Evolutionary conservation across 352 stramenopile species (phyloP), one percentile per base, ranked within the genome.

Genomic region (Elongisporangium undulatum): DNA sequence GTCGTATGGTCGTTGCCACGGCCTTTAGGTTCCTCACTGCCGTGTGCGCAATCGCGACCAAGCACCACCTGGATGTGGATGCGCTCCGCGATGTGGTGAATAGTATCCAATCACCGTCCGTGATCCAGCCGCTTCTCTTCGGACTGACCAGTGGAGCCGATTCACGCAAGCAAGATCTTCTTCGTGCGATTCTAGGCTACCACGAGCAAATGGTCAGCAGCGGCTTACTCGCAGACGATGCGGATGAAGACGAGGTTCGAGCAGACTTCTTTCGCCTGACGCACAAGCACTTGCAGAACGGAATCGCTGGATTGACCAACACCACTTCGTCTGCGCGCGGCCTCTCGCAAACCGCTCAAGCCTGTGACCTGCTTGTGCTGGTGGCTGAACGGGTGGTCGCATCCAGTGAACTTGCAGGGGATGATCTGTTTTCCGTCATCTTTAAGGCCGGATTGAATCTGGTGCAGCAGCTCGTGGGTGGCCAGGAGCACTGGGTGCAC

Each of bases 201-300:
- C 65, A 76, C 19, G 29, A 49, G 7, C 59, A 73, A 56, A 48
- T 78, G 24, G 38, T 81, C 19, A 13, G 19, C 8, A 67, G 67
- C 20, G 64, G 66, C 9, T 50, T 89, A 16, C 16, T 88, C 29
- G 26, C 59, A 20, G 69, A 87, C 53, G 76, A 87, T 51, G 51
- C 79, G 63, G 78, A 89, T 62, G 75, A 90, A 8, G 78, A 77
- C 1, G 76, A 87, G 17, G 52, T 73, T n/a, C 50, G 54, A 38
- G 22, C 61, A 55, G 53, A 26, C 17, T 77, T 80, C 61, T 45
- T 45, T 45, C 34, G 34, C 34, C 0, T 1, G 34, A 45, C 34
- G 13, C 34, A 45, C 10, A 45, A 45, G 13, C 22, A 21, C 17
- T 45, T 45, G 34, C 34, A 45, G 13, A 4, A 45, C 7, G 34